Conservation (phyloP, 129 eudicot species). For the Gnaphalium uliginosum region DNA sequence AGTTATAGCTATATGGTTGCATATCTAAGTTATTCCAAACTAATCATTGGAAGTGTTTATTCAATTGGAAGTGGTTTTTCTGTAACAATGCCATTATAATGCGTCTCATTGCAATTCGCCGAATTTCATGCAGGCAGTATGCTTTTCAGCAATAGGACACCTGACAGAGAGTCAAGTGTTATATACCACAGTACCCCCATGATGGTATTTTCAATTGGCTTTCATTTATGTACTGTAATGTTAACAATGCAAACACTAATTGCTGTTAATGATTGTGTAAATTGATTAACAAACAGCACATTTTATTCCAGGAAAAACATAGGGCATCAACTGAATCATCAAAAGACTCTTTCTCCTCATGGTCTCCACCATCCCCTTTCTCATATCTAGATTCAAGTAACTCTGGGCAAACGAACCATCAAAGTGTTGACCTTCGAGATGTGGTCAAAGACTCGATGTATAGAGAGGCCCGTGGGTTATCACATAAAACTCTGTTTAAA, state of each 20-base stretch:
- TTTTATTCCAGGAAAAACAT: slow-evolving; percentile 60
- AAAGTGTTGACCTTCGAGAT: slow-evolving; percentile 64
- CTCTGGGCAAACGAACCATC: slow-evolving; percentile 45
- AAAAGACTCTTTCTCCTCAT: slow-evolving; percentile 73
- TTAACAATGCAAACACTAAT: neutral
- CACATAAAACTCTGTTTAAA: slow-evolving; percentile 43
- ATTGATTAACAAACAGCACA: neutral
- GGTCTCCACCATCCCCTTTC: slow-evolving; percentile 79
- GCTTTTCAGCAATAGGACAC: slow-evolving; percentile 31
- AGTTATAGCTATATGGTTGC: neutral
- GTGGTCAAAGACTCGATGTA: slow-evolving; percentile 80
- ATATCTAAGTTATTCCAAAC: neutral
- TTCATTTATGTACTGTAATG: neutral
- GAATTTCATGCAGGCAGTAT: slow-evolving; percentile 48
- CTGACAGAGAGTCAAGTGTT: slow-evolving; percentile 43
- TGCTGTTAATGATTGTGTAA: neutral
- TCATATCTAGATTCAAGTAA: slow-evolving; percentile 55
- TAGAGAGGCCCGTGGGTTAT: slow-evolving; percentile 64
- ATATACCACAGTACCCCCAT: slow-evolving; percentile 28
- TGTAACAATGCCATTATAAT: neutral
- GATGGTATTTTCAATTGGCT: slow-evolving; percentile 33
- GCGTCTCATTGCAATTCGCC: slow-evolving; percentile 8
- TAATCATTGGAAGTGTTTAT: neutral
- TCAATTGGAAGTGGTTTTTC: neutral
- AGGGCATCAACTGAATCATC: slow-evolving; percentile 78